Evolutionary conservation across 768 basidiomycete species (phyloP), one percentile per base, ranked within the genome.

Genomic region (Hericium rajendrae): DNA sequence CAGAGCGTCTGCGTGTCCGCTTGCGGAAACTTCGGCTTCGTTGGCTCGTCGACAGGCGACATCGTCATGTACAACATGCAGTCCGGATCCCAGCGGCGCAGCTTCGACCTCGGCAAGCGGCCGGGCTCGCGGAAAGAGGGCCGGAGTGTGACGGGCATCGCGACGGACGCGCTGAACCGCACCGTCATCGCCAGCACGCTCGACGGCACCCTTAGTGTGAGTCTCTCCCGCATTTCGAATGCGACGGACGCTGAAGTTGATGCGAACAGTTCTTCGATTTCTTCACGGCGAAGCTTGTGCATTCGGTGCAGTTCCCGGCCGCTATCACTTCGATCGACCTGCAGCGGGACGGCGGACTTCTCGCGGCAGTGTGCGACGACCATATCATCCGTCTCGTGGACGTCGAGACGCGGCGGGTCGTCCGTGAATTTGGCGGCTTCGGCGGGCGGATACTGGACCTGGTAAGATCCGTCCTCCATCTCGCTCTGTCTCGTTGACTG

Each of bases 1-100:
- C 62, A 91, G 88, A 80, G 86, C 13, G 89, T 94, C 16, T 90
- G 86, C 60, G 88, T 97, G 18, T 88, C 94, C 3, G 88, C 91
- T 0, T 99, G 97, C 67, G 97, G 97, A 8, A 98, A 98, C 66
- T 99, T 97, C 67, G 91, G 89, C 28, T 70, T 98, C 11, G 91
- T 83, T 3, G 84, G 92, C 24, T 87, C 88, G 1, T 89, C 90
- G 2, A 85, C 82, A 0, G 89, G 91, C 2, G 78, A 77, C 24
- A 87, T 98, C 40, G 70, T 83, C 57, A 86, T 94, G 86, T 98
- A 92, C 88, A 99, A 97, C 68, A 84, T 99, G 84, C 95, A 99
- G 70, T 93, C 90, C 3, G 97, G 97, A 1, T 79, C 94, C 57
- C 80, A 81, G 63, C 78, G 95, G 48, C 90, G 88, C 71, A 76